phyloP scores from a whole-genome alignment of 371 early-diverging fungal species.

The Mucor racemosus region DNA sequence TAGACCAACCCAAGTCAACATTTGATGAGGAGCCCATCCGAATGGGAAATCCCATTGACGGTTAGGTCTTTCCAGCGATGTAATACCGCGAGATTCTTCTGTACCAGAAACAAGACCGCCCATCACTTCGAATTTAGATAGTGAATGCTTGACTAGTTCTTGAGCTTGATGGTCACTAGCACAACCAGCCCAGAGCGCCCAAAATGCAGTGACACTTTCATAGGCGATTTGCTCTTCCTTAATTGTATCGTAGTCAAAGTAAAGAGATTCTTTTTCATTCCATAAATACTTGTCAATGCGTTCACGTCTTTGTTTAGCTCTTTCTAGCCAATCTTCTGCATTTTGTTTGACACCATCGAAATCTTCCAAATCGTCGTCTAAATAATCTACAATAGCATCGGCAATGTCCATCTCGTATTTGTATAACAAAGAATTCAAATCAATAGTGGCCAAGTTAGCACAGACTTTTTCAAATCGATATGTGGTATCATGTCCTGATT shows the following conservation, averaged over 20 bases:
- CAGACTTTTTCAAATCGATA: conserved; percentile 92
- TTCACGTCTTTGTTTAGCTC: conserved; percentile 58
- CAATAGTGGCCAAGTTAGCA: conserved; percentile 91
- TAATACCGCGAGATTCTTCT: conserved; percentile 80
- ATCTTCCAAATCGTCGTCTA: conserved; percentile 61
- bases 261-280: conserved; percentile 62
- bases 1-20: conserved; percentile 93
- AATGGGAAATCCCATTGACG: conserved; percentile 97
- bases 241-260: conserved; percentile 70
- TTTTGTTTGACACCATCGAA: conserved; percentile 49
- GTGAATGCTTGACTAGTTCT: conserved; percentile 54
- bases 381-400: conserved; percentile 65
- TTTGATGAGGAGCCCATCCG: conserved; percentile 99
- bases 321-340: conserved; percentile 57
- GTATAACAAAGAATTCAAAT: conserved; percentile 89
- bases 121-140: conserved; percentile 80
- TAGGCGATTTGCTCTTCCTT: conserved; percentile 59
- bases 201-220: conserved; percentile 77
- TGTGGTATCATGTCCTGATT: conserved; percentile 97
- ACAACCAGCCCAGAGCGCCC: conserved; percentile 78
- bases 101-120: conserved; percentile 93
- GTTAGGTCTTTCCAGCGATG: conserved; percentile 83
- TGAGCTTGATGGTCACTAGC: conserved; percentile 71
- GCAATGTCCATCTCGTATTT: conserved; percentile 95
- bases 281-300: conserved; percentile 74